Base-by-base conservation (phyloP, 1,284 basidiomycete species). In the Malassezia sp. region DNA sequence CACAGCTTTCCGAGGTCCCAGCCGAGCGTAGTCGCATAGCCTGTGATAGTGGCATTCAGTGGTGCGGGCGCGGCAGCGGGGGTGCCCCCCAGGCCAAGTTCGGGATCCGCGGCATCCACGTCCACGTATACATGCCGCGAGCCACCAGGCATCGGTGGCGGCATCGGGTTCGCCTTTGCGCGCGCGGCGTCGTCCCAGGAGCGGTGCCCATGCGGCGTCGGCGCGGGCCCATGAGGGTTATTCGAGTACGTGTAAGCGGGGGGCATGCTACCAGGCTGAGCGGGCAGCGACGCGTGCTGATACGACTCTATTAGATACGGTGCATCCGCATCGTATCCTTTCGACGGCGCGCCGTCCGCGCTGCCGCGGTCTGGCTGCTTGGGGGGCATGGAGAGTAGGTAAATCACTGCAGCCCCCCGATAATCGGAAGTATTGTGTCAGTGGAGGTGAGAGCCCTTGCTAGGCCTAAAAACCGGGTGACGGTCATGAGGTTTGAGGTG, bases 181-280 rank as follows among this genome's bases (percentile, higher is more conserved):
- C 48, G 42, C 12, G 48, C 36, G 17, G 48, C 48, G 9, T 50
- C 48, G 20, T 50, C 48, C 48, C 48, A 50, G 6, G 48, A 45
- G 14, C 48, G 29, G 2, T 30, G 33, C 33, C 31, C 30, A 2
- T 6, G 22, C 8, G 21, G 10, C 7, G 18, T n/a, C 18, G n/a
- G 23, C 4, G 12, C 28, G 17, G 40, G 40, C 15, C 29, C 28
- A 1, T 30, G 17, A 6, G 35, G 37, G 15, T 34, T 22, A 1
- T 12, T 29, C 6, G 36, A 15, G 21, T 50, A 50, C 10, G 48
- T 38, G n/a, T 45, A 50, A 1, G 31, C 21, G 0, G 48, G 48
- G 2, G 31, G 30, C n/a, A 8, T 9, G 0, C 21, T 2, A 2
- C 31, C 17, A 2, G 14, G 14, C 26, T 21, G 11, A 18, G 8